Evolutionary conservation across 2,329 filamentous ascomycete species (phyloP), one percentile per base, ranked within the genome.

Genomic region (Trichoderma pleuroti): DNA sequence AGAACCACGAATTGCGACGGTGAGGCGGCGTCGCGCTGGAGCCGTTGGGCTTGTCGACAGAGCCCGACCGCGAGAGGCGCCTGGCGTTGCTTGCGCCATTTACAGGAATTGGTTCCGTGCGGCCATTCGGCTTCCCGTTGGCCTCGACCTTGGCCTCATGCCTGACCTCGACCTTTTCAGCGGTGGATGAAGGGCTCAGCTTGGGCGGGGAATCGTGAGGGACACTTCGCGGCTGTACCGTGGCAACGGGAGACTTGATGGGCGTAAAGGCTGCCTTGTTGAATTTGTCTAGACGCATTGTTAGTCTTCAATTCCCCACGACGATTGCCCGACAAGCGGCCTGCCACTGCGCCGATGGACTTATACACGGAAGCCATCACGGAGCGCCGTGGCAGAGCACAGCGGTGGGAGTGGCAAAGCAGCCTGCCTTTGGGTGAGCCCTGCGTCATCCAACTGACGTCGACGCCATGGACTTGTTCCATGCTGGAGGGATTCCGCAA

Each of bases 401-500:
- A 21, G 49, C 72, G 71, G 70, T 59, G 73, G 67, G 71, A 42
- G 56, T 61, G 57, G 70, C 65, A 70, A 70, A 69, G 66, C 30
- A 24, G 76, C 86, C 81, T 86, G 93, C 93, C 93, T 91, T 92
- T 94, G 74, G 90, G 89, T 76, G 91, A 89, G 78, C 92, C 92
- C 82, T 96, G 92, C 76, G 87, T 87, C 85, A 97, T 92, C 93
- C 93, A 97, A 81, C 92, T 94, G 78, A 97, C 93, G 82, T 97
- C 93, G 77, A 97, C 88, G 75, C 91, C 91, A 80, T 93, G 90
- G 74, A 93, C 88, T 76, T 92, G 90, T 82, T 95, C 93, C 93
- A 95, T 95, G 72, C 75, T 84, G 78, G 63, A 62, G n/a, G 68
- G 56, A 64, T 28, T 70, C 52, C 60, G 54, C 64, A 61, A 63